These are phyloP conservation scores for Pontederia paniculata DNA, from an alignment of 176 grass and related monocot genomes.

Conservation along the genomic window DNA sequence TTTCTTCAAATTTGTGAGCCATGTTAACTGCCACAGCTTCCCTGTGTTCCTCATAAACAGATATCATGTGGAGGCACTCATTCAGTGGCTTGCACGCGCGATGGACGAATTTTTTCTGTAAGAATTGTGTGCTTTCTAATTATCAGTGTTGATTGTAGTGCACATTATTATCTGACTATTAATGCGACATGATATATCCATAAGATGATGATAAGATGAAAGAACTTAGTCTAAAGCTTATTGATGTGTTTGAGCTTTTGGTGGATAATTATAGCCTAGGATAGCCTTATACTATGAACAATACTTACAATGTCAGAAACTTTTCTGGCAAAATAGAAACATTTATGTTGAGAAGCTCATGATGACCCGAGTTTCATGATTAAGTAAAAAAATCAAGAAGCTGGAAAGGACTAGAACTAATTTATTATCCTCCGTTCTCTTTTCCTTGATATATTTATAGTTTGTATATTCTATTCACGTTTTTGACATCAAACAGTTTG, in stretches of 20 bases:
- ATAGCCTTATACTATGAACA: too few relatives aligned
- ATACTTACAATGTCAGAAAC: too few relatives aligned
- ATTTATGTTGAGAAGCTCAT: too few relatives aligned
- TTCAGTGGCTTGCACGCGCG: conserved; percentile 70
- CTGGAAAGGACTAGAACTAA: neutral
- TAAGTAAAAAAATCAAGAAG: neutral
- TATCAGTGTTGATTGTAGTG: too few relatives aligned
- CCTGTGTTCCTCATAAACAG: conserved; percentile 29
- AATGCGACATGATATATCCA: neutral
- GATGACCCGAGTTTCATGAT: too few relatives aligned
- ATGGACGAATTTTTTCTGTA: conserved; percentile 84
- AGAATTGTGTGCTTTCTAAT: conserved; percentile 19
- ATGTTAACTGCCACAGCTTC: neutral
- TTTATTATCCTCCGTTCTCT: conserved; percentile 1
- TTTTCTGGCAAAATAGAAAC: too few relatives aligned
- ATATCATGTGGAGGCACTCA: conserved; percentile 97
- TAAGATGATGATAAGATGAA: neutral
- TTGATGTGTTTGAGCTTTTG: neutral
- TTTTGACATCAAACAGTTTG: conserved; percentile 36
- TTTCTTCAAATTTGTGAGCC: neutral
- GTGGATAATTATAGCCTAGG: too few relatives aligned
- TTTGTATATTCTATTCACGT: neutral
- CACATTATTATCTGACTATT: too few relatives aligned
- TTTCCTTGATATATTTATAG: too few relatives aligned
- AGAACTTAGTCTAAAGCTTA: too few relatives aligned